Conservation (phyloP, 495 filamentous ascomycete species). For the Aspergillus haitiensis region DNA sequence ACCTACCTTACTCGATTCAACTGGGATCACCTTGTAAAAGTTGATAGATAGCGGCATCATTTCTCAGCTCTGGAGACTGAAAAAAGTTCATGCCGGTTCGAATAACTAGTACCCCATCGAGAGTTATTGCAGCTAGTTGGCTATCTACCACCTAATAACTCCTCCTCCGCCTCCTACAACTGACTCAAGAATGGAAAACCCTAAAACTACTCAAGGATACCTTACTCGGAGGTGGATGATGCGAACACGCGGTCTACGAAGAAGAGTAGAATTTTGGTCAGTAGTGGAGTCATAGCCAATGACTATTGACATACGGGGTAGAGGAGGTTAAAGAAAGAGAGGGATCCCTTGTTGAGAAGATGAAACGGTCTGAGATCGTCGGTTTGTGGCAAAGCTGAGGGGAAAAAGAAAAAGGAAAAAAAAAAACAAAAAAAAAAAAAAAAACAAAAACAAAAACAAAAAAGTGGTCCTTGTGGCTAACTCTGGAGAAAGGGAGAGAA, state of each 20-base stretch:
- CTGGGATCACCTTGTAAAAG: no score
- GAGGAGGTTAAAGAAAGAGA: neutral
- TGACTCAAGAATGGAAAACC: conserved; percentile 2
- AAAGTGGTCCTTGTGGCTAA: conserved; percentile 19
- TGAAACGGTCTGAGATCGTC: conserved; percentile 20
- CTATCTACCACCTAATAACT: no score
- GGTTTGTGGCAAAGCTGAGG: conserved; percentile 25
- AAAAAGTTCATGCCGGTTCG: no score
- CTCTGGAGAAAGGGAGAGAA: conserved; percentile 14
- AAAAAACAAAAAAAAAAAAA: no score
- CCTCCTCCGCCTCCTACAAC: neutral
- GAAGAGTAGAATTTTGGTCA: neutral
- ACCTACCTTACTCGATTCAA: no score
- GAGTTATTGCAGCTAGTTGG: no score
- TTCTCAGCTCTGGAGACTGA: no score
- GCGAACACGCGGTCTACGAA: conserved; percentile 11
- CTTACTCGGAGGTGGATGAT: neutral
- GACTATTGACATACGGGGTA: neutral
- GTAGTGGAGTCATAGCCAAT: neutral
- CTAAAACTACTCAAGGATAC: neutral
- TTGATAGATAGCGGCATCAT: no score
- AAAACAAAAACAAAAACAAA: conserved; percentile 16
- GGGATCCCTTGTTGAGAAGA: conserved; percentile 7
- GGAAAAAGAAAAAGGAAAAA: neutral
- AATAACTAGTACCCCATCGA: no score